Evolutionary conservation across 129 eudicot genomes (phyloP).

Genomic region (Gnaphalium uliginosum): DNA sequence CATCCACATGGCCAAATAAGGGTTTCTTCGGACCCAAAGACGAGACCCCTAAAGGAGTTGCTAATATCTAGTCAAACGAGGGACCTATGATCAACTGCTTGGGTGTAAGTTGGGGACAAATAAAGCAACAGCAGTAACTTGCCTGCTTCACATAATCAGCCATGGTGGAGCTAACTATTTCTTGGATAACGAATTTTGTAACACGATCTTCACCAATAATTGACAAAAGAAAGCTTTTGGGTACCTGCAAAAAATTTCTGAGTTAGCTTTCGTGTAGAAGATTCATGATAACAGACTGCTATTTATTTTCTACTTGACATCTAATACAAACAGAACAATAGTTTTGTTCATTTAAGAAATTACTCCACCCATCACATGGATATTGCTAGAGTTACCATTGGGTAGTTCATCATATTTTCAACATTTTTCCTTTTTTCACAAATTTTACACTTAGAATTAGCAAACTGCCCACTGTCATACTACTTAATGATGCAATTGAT

Average conservation of each 20-base stretch:
- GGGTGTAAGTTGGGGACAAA: constrained; percentile 4
- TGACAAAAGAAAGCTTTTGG: constrained; percentile 62
- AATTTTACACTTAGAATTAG: constrained; percentile 7
- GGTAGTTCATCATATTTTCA: neutral
- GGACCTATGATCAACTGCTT: neutral
- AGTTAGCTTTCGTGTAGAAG: constrained; percentile 19
- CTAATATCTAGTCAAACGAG: neutral
- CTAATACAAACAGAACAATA: neutral
- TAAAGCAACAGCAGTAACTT: constrained; percentile 32
- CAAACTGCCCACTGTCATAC: neutral
- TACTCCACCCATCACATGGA: neutral
- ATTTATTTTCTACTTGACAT: neutral
- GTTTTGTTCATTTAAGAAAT: neutral
- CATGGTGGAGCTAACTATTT: constrained; percentile 74
- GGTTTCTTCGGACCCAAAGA: neutral
- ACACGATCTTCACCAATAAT: constrained; percentile 83
- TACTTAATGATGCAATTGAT: neutral
- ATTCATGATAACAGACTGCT: constrained; percentile 9
- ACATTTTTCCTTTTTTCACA: neutral
- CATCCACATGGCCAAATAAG: neutral
- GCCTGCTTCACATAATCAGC: constrained; percentile 75
- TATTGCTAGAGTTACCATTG: neutral
- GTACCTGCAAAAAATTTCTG: constrained; percentile 51
- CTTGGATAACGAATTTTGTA: constrained; percentile 71
- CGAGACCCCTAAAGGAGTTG: neutral